phyloP scores from a whole-genome alignment of 2,329 filamentous ascomycete species.

The Fonsecaea multimorphosa region DNA sequence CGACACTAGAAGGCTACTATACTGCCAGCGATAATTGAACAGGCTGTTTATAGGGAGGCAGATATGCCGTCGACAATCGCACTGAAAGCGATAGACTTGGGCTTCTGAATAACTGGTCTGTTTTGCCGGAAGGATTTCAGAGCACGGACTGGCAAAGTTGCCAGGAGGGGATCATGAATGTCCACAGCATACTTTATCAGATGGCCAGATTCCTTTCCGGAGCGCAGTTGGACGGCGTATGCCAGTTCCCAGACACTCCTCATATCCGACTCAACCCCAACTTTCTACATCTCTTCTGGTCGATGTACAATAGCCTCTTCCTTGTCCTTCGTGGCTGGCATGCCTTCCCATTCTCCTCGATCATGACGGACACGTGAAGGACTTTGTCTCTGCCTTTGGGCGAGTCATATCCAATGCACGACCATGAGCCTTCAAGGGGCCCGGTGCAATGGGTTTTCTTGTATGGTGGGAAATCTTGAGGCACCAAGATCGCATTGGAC shows the following conservation, averaged over 20 bases:
- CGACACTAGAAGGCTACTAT: background rate
- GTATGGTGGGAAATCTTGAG: background rate
- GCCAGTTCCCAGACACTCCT: background rate
- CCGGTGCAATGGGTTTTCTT: background rate
- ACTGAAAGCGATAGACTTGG: background rate
- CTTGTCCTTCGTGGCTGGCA: background rate
- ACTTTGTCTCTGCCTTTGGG: background rate
- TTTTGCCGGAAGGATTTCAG: too few species aligned
- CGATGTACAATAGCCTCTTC: background rate
- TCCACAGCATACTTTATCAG: background rate
- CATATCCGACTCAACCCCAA: too few species aligned
- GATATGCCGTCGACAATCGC: background rate
- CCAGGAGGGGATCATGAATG: background rate
- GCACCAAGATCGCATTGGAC: background rate
- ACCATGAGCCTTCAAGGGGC: background rate
- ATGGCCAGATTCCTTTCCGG: background rate
- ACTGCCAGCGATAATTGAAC: background rate
- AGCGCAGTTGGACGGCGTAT: background rate
- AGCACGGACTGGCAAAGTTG: background rate
- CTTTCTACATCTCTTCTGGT: background rate
- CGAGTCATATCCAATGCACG: background rate
- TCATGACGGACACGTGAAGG: background rate
- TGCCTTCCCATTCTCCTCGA: background rate
- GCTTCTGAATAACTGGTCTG: background rate
- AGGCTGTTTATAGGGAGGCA: background rate